Conservation (phyloP, 139 green algal genomes). For the Chlorella sp. region DNA sequence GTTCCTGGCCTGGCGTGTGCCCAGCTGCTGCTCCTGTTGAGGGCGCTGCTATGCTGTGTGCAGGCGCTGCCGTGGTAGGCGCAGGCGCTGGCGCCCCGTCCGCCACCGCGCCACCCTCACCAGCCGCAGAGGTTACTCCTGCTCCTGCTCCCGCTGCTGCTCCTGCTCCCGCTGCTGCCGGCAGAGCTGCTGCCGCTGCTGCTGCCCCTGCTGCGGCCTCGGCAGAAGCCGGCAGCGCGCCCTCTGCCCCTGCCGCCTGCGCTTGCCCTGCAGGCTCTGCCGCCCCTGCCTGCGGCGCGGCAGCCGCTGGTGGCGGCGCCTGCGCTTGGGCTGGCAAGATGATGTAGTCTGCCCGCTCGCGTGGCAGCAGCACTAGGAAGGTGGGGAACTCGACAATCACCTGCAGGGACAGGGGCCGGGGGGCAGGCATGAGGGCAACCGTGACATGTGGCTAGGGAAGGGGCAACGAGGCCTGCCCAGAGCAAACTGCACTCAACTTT, state of each 20-base stretch:
- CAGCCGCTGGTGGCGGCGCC: not conserved
- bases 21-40: not conserved
- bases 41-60: too few species aligned
- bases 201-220: not conserved
- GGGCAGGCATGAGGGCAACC: too few species aligned
- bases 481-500: not conserved
- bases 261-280: not conserved
- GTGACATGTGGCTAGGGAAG: too few species aligned
- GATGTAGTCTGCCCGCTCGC: constrained; percentile 7
- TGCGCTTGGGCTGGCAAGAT: not conserved
- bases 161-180: not conserved
- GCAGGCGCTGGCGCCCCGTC: not conserved
- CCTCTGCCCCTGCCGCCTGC: not conserved
- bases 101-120: not conserved
- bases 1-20: not conserved
- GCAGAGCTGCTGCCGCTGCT: not conserved
- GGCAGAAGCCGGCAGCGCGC: too few species aligned
- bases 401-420: not conserved
- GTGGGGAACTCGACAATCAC: constrained; percentile 46
- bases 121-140: not conserved
- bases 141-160: not conserved
- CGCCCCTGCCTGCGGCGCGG: not conserved
- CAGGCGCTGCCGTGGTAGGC: too few species aligned
- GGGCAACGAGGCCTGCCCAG: not conserved
- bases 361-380: constrained; percentile 42